Conservation (phyloP, 768 basidiomycete species). For the Russula sp. region DNA sequence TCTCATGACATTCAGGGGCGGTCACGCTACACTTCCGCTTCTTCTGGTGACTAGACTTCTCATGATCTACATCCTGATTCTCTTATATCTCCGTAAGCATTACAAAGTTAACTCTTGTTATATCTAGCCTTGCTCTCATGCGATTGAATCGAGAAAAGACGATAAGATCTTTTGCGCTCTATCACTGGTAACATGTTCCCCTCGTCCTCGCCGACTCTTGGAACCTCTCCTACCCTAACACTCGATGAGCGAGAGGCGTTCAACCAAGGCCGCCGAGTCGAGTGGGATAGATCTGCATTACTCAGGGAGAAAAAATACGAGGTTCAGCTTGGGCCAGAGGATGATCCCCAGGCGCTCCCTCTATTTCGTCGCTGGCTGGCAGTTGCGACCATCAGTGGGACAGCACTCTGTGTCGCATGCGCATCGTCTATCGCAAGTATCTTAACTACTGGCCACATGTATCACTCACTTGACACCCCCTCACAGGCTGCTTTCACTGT, state of each 20-base stretch:
- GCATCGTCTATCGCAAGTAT: constrained; percentile 15
- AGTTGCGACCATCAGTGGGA: constrained; percentile 4
- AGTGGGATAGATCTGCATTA: not conserved
- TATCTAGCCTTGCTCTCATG: no score
- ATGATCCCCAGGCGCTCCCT: constrained; percentile 20
- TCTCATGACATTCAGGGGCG: no score
- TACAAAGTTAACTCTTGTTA: no score
- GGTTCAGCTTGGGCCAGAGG: constrained; percentile 15
- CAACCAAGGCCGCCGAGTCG: not conserved
- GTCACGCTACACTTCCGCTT: no score
- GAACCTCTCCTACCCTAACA: not conserved
- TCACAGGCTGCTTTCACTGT: constrained; percentile 35
- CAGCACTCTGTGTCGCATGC: constrained; percentile 9
- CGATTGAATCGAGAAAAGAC: no score
- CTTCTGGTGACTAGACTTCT: no score
- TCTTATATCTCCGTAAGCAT: no score
- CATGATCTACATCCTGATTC: no score
- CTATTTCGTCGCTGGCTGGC: constrained; percentile 17
- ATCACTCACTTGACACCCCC: not conserved
- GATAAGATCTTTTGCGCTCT: not conserved
- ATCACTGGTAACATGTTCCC: not conserved
- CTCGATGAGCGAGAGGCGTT: not conserved
- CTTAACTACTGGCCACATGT: not conserved
- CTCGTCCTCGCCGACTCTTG: not conserved
- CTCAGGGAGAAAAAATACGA: not conserved